These are phyloP conservation scores for Elongisporangium anandrum DNA, from an alignment of 352 stramenopile species.

Conservation along the genomic window DNA sequence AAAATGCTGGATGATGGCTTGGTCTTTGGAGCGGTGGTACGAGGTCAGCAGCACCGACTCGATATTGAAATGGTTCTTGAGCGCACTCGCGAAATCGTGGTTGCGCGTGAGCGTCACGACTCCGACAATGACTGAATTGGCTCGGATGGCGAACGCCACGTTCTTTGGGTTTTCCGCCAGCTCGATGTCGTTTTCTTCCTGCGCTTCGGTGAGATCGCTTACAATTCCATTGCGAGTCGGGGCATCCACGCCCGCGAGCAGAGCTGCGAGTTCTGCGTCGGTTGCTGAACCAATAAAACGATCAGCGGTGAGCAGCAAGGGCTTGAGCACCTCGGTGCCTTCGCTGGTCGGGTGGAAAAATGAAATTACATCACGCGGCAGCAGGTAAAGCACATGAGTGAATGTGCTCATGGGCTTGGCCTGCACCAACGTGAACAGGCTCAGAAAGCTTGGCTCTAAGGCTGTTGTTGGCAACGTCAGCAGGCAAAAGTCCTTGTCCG, in stretches of 20 bases:
- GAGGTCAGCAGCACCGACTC: conserved; percentile 57
- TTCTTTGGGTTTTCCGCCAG: conserved; percentile 66
- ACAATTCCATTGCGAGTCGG: conserved; percentile 21
- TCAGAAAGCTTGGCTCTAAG: conserved; percentile 40
- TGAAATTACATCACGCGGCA: conserved; percentile 51
- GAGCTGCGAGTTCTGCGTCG: conserved; percentile 7
- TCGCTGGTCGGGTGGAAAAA: conserved; percentile 39
- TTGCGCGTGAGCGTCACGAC: conserved; percentile 40
- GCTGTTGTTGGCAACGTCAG: conserved; percentile 48
- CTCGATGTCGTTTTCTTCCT: conserved; percentile 52
- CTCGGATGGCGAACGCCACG: conserved; percentile 50
- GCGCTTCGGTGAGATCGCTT: conserved; percentile 27
- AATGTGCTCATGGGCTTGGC: conserved; percentile 40
- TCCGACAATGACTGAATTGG: conserved; percentile 37
- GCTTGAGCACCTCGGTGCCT: conserved; percentile 19
- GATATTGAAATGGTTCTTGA: conserved; percentile 62
- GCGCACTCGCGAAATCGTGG: conserved; percentile 35
- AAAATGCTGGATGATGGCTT: conserved; percentile 56
- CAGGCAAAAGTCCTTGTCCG: conserved; percentile 47
- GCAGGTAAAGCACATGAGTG: conserved; percentile 51
- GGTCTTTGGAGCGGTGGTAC: conserved; percentile 68
- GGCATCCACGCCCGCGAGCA: conserved; percentile 22
- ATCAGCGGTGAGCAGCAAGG: conserved; percentile 29
- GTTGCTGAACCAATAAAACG: conserved; percentile 14
- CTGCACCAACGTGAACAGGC: conserved; percentile 35